A percentile compares a stretch with the other conserved stretches of the same genome.
Conservation (phyloP, 805 yeast species). For the Saturnispora serradocipensis region DNA sequence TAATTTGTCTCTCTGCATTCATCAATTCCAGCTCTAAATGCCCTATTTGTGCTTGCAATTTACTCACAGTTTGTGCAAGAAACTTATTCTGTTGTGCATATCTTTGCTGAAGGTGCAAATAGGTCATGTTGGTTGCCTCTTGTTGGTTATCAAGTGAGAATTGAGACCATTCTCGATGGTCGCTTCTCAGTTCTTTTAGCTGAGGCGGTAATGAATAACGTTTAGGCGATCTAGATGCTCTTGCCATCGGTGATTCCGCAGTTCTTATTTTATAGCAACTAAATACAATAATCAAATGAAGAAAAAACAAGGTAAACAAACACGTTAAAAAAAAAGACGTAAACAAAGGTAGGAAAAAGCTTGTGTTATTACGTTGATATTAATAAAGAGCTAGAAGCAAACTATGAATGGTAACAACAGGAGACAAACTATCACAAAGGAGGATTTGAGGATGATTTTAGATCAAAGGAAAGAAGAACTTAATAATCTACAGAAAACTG, state of each 20-base stretch:
- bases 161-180: background rate
- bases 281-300: background rate
- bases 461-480: slow-evolving; percentile 43
- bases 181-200: background rate
- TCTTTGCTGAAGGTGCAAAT: slow-evolving; percentile 15
- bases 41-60: slow-evolving; percentile 40
- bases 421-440: slow-evolving; percentile 4
- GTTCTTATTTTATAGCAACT: background rate
- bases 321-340: background rate
- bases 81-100: slow-evolving; percentile 43
- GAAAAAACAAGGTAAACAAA: background rate
- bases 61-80: slow-evolving; percentile 51
- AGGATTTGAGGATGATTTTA: background rate
- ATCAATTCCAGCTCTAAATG: slow-evolving; percentile 42
- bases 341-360: background rate
- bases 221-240: slow-evolving; percentile 3
- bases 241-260: background rate
- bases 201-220: background rate
- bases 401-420: background rate
- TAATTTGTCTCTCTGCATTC: slow-evolving; percentile 19
- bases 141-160: background rate
- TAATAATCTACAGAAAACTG: slow-evolving; percentile 38
- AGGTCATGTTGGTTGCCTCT: background rate
- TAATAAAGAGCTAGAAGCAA: background rate
- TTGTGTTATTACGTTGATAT: background rate